Evolutionary conservation across 495 filamentous ascomycete species (phyloP).

Genomic region (Penicillium egyptiacum): DNA sequence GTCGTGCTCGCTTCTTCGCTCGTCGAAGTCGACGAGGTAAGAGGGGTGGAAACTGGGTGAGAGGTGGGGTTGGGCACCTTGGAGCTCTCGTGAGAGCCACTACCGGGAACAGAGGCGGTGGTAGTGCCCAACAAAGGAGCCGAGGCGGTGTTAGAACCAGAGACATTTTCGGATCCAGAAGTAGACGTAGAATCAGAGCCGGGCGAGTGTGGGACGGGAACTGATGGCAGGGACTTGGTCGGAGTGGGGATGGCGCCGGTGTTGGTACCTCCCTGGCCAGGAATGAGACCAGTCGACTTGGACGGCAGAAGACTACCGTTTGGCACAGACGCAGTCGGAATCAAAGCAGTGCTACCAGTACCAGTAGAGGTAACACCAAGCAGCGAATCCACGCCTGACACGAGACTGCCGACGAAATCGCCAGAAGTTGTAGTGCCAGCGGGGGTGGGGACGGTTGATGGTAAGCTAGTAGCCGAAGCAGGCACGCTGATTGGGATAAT

Average conservation of each 20-base stretch:
- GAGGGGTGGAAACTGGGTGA: constrained; percentile 21
- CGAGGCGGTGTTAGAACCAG: constrained; percentile 20
- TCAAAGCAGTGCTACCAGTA: constrained; percentile 18
- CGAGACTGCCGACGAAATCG: constrained; percentile 12
- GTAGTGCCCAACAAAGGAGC: constrained; percentile 17
- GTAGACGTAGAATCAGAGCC: constrained; percentile 15
- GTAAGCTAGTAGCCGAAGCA: constrained; percentile 18
- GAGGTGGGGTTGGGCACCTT: constrained; percentile 22
- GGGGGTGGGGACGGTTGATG: constrained; percentile 16
- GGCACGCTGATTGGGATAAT: constrained; percentile 34
- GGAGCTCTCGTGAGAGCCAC: constrained; percentile 13
- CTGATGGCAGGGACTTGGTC: constrained; percentile 27
- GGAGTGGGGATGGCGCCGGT: constrained; percentile 28
- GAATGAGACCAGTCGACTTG: constrained; percentile 21
- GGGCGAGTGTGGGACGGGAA: constrained; percentile 23
- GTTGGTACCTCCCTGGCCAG: constrained; percentile 27
- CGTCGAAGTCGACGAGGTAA: constrained; percentile 12
- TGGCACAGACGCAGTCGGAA: constrained; percentile 19
- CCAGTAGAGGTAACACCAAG: constrained; percentile 12
- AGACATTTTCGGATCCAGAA: constrained; percentile 2
- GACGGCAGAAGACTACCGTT: constrained; percentile 10
- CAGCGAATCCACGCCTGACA: constrained; percentile 14
- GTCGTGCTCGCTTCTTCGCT: constrained; percentile 13
- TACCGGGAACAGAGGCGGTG: constrained; percentile 14
- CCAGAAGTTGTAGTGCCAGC: constrained; percentile 11